phyloP scores from a whole-genome alignment of 208 protist genomes.

The Wallacemonas sp. region DNA sequence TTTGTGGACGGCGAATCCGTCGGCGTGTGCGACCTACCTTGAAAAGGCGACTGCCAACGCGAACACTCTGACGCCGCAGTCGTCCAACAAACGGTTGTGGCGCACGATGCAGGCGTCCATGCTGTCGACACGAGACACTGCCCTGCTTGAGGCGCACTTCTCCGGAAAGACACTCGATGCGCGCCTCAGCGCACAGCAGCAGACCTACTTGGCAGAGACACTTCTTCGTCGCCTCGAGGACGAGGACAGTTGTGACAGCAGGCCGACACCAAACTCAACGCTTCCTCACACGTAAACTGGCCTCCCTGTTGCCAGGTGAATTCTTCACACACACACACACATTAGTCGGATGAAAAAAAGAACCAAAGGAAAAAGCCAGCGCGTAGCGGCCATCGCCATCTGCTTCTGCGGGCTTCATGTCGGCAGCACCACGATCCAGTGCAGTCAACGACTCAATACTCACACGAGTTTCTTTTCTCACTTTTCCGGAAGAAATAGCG shows the following conservation, averaged over 20 bases:
- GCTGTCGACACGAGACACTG: constrained; percentile 82
- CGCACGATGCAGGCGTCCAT: constrained; percentile 79
- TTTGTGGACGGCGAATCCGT: constrained; percentile 67
- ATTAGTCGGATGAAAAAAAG: neutral
- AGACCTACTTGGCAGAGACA: constrained; percentile 71
- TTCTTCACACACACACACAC: constrained; percentile 1
- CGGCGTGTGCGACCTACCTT: constrained; percentile 42
- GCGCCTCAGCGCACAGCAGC: constrained; percentile 62
- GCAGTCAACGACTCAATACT: too few relatives aligned
- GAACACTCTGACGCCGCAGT: constrained; percentile 1
- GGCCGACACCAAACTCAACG: too few relatives aligned
- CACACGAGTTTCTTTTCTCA: too few relatives aligned
- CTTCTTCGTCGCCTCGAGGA: constrained; percentile 54
- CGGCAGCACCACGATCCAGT: too few relatives aligned
- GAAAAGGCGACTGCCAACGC: constrained; percentile 31
- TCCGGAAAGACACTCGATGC: constrained; percentile 50
- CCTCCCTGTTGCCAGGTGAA: too few relatives aligned
- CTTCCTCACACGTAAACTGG: too few relatives aligned
- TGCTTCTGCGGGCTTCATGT: too few relatives aligned
- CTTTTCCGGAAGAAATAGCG: too few relatives aligned
- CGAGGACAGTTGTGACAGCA: too few relatives aligned
- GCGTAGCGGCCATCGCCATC: too few relatives aligned
- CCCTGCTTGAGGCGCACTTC: constrained; percentile 57
- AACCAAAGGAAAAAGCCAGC: too few relatives aligned
- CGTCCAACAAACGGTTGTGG: constrained; percentile 63